Conservation (phyloP, 2,329 filamentous ascomycete species). For the Cercospora zeae-maydis region DNA sequence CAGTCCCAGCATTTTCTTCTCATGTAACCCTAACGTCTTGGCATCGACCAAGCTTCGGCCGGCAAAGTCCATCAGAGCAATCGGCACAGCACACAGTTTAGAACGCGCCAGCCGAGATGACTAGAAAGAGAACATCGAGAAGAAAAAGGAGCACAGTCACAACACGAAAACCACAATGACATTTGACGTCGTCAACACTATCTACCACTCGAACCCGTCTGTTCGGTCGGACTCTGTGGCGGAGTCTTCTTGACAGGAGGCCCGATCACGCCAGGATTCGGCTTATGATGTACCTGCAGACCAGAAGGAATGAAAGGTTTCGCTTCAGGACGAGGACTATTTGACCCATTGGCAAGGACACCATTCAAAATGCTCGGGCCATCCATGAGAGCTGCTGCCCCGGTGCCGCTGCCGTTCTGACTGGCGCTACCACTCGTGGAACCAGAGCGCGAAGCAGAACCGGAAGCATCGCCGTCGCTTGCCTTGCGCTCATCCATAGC, state of each 20-base stretch:
- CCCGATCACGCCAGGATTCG: conserved; percentile 28
- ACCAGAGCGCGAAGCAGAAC: conserved; percentile 9
- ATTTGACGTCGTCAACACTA: conserved; percentile 22
- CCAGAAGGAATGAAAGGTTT: conserved; percentile 31
- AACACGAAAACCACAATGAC: conserved; percentile 21
- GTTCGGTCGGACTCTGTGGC: conserved; percentile 24
- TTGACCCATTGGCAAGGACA: conserved; percentile 30
- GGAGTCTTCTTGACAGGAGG: conserved; percentile 25
- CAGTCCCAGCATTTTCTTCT: conserved; percentile 1
- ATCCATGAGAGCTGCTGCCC: conserved; percentile 18
- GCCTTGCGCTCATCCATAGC: conserved; percentile 24
- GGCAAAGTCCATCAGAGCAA: not conserved
- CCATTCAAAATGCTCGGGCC: conserved; percentile 19
- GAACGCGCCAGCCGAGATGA: not conserved
- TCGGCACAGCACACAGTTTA: not conserved
- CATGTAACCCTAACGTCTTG: conserved; percentile 6
- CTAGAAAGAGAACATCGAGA: not conserved
- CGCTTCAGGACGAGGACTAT: conserved; percentile 35
- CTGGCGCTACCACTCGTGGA: conserved; percentile 25
- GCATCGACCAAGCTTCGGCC: not conserved
- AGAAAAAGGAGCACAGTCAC: not conserved
- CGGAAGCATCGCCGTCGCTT: conserved; percentile 25
- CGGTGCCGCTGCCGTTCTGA: conserved; percentile 21
- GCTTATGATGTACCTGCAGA: not conserved
- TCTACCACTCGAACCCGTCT: conserved; percentile 30